Base-by-base conservation (phyloP, 148 eudicot species). In the Vaccinium myrtillus region DNA sequence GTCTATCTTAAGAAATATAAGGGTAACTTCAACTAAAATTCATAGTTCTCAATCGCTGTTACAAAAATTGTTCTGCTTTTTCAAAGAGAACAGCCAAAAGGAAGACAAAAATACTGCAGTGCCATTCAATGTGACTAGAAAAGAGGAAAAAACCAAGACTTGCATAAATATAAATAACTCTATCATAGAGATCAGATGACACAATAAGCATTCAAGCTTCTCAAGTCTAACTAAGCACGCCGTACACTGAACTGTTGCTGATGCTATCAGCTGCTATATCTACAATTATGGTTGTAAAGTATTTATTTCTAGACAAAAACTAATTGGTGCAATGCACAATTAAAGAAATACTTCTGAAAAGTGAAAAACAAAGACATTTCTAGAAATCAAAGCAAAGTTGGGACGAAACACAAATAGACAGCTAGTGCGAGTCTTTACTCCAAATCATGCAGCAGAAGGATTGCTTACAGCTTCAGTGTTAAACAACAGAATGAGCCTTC, bases 381-480 rank as follows among this genome's bases (percentile, higher is more conserved):
- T 13, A 76, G 54, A 56, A 39, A 84, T 63, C 76, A 25, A 63
- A 63, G 39, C 85, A 77, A 61, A 43, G 51, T 84, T 80, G 43
- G 65, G 19, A 54, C 2, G 23, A 30, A 54, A 54, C 23, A 55
- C 69, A 76, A 74, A 39, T 69, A 27, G 39, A 69, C 39, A 65
- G 19, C 54, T 50, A 55, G 21, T 16, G 49, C 21, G 85, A 83
- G 77, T 46, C 85, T 75, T 73, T 32, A 76, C 67, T 82, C 76
- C 56, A 21, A 75, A 80, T 65, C 56, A 15, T 50, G 50, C 78
- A 70, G 39, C 49, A 53, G 67, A 82, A 51, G 32, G 78, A 73
- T 55, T 25, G 63, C 84, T 56, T 43, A 75, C 39, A 75, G 65
- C 69, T 73, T 73, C 55, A 30, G 80, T 21, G 56, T 27, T 56